Evolutionary conservation across 371 early-diverging fungal species (phyloP), one percentile per base, ranked within the genome.

Genomic region (Mucor plumbeus): DNA sequence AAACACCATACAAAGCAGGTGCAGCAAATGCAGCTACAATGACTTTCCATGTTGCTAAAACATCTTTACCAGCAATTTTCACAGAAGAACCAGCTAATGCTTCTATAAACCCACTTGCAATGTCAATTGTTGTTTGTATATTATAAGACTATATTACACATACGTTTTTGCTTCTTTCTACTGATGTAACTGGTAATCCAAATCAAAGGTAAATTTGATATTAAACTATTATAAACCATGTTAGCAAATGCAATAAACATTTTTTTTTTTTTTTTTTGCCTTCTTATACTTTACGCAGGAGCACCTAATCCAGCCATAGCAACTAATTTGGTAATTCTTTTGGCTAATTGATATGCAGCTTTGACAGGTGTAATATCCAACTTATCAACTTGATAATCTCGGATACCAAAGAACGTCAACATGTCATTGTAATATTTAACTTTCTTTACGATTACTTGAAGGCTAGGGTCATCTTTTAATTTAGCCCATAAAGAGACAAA

Each of bases 1-100:
- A 96, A 4, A 88, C 70, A 5, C 87, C 81, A 65, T 93, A 95
- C 7, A 95, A 79, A 7, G 87, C 60, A 15, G 98, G 97, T 34
- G 91, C 84, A 31, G 93, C 84, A 34, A 88, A 87, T 31, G 92
- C 75, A 33, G 92, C 91, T 14, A 93, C 91, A 38, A 96, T 79
- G 0, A 97, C 85, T 75, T 98, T 98, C 99, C 98, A 98, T 5
- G 97, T 96, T 1, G 96, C 95, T 17, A 98, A 75, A 5, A 99
- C 98, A 73, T 99, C 99, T 56, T 89, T 88, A 15, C 94, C 99
- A 31, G 87, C 86, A 67, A 98, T 89, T 73, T 99, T 99, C 59
- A 99, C 97, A 40, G 91, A 92, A 19, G 97, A 97, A 21, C 87
- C 91, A 1, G 91, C 92, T 66, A 94, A 79, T 0, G 98, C 99